A percentile compares a stretch with the other conserved stretches of the same genome.
Evolutionary conservation across 148 eudicot genomes (phyloP).

Genomic region (Oxyria digyna): DNA sequence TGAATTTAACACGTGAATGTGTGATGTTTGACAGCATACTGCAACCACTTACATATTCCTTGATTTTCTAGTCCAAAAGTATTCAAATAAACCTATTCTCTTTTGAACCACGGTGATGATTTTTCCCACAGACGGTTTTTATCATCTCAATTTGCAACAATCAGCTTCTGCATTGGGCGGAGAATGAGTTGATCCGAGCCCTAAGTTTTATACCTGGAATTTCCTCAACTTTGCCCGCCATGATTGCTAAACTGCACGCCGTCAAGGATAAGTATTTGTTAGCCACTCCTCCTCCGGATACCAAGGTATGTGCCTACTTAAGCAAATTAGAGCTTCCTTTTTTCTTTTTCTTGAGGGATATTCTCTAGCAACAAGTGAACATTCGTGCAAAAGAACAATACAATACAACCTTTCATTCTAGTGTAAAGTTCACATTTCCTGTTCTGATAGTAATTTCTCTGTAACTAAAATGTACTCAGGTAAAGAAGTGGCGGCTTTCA

Average conservation of each 20-base stretch:
- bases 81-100: slow-evolving; percentile 8
- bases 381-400: background rate
- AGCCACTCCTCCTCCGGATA: slow-evolving; percentile 47
- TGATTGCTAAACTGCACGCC: slow-evolving; percentile 63
- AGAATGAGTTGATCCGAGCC: slow-evolving; percentile 80
- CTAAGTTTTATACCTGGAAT: slow-evolving; percentile 74
- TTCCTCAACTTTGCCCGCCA: slow-evolving; percentile 41
- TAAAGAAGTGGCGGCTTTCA: slow-evolving; percentile 56
- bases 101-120: background rate
- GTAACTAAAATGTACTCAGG: slow-evolving; percentile 21
- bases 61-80: background rate
- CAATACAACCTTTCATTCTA: background rate
- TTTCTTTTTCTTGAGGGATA: too few species aligned
- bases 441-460: background rate
- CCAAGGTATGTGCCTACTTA: slow-evolving; percentile 31
- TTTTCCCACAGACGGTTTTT: slow-evolving; percentile 63
- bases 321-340: too few species aligned
- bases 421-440: background rate
- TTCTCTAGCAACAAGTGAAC: background rate
- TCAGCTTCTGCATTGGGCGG: slow-evolving; percentile 90
- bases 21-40: background rate
- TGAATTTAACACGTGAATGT: background rate
- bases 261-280: slow-evolving; percentile 72
- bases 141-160: slow-evolving; percentile 92
- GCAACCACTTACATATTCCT: background rate